Percentiles rank a stretch among this genome's conserved stretches.
Evolutionary conservation across 2,329 filamentous ascomycete genomes (phyloP).

Genomic region (Talaromyces verruculosus): DNA sequence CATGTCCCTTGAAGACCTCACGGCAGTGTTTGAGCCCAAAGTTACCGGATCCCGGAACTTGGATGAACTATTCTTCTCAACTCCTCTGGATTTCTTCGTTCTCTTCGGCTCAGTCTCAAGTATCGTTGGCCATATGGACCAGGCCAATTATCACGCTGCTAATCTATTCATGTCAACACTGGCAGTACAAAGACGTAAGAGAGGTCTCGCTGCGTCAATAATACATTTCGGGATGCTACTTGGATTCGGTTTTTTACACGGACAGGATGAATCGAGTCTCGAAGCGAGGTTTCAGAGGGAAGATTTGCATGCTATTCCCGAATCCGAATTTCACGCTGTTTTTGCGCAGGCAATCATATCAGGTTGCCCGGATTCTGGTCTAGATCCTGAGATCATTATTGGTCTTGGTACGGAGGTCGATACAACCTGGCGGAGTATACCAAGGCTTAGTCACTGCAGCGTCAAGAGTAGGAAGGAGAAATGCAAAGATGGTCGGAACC

Average conservation of each 20-base stretch:
- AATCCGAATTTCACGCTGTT: conserved; percentile 54
- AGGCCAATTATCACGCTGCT: conserved; percentile 38
- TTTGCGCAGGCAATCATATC: conserved; percentile 53
- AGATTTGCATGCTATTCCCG: conserved; percentile 34
- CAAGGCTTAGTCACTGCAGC: conserved; percentile 2
- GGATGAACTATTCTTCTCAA: conserved; percentile 26
- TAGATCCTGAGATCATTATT: conserved; percentile 24
- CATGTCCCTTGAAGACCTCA: conserved; percentile 33
- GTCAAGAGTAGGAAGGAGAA: background rate
- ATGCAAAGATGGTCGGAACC: background rate
- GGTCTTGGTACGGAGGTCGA: conserved; percentile 19
- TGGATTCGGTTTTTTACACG: conserved; percentile 30
- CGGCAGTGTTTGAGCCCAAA: conserved; percentile 38
- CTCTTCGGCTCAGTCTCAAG: conserved; percentile 34
- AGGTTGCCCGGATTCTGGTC: conserved; percentile 34
- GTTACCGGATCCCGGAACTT: conserved; percentile 36
- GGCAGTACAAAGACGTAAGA: conserved; percentile 16
- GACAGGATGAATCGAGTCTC: conserved; percentile 6
- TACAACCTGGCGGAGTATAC: background rate
- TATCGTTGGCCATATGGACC: conserved; percentile 34
- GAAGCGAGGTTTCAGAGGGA: conserved; percentile 10
- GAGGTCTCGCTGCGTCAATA: conserved; percentile 23
- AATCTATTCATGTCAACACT: conserved; percentile 28
- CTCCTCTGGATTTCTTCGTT: conserved; percentile 42
- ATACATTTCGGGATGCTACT: conserved; percentile 33